Evolutionary conservation across 352 stramenopile genomes (phyloP), one percentile per base, ranked within the genome.

Genomic region (Phytophthora sp.): DNA sequence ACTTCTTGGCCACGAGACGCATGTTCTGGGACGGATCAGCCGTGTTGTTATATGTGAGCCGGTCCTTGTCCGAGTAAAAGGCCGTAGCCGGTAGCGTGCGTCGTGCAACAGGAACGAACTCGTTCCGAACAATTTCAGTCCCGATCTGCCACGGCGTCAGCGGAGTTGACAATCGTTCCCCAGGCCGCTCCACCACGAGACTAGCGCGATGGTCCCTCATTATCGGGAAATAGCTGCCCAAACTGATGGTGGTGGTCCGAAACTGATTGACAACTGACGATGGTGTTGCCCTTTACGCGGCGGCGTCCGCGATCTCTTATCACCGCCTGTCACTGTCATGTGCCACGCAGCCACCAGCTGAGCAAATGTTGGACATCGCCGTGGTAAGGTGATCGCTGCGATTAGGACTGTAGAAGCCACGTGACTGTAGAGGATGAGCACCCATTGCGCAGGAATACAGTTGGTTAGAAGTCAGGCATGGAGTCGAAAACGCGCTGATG

Each of bases 1-100:
- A 38, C 23, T 79, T 80, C 63, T 85, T 79, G 31, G 57, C 61
- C 4, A 85, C 42, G 1, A 76, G 57, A 12, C 29, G 49, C 47
- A 62, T 66, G 30, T 71, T 71, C 38, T 67, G 64, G 44, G 35
- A 67, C 41, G 57, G 57, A 33, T 76, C 57, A 18, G 15, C 23
- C 18, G 27, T 30, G 35, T 52, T 53, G 18, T 73, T 62, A 5
- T 57, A 52, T 20, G 46, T 26, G 42, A 69, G 57, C 52, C 50
- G 55, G 55, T 73, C 56, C 47, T 77, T 77, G 45, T 75, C 41
- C 24, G 68, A 69, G 39, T 58, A 77, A 46, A 70, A 73, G 12
- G 56, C 57, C 24, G 73, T 82, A 45, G 26, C 60, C 2, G 53
- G 67, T 50, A 64, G 38, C 41, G 36, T 56, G 42, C 61, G 23